phyloP scores from a whole-genome alignment of 495 filamentous ascomycete species.

The Margaritispora aquatica region DNA sequence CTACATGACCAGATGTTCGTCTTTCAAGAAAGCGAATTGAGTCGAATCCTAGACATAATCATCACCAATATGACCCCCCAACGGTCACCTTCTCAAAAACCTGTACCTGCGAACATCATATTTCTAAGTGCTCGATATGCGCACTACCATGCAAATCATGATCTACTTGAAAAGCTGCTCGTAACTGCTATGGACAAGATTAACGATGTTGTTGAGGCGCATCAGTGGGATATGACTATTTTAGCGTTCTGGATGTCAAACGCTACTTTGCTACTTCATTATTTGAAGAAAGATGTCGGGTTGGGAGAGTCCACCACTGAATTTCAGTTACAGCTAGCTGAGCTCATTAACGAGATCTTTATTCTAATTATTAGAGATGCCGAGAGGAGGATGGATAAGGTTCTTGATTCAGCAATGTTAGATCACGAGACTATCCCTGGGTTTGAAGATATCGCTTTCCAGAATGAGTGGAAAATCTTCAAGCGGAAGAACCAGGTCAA shows the following conservation, averaged over 20 bases:
- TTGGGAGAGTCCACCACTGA: slow-evolving; percentile 75
- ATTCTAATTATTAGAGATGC: slow-evolving; percentile 97
- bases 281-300: slow-evolving; percentile 89
- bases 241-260: slow-evolving; percentile 99
- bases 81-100: slow-evolving; percentile 91
- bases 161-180: slow-evolving; percentile 74
- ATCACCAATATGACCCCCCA: slow-evolving; percentile 99
- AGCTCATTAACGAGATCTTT: slow-evolving; percentile 97
- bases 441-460: slow-evolving; percentile 92
- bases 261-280: slow-evolving; percentile 88
- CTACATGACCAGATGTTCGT: slow-evolving; percentile 99
- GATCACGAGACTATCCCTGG: slow-evolving; percentile 98
- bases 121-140: slow-evolving; percentile 95
- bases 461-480: slow-evolving; percentile 97
- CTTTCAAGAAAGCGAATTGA: slow-evolving; percentile 90
- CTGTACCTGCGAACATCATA: slow-evolving; percentile 93
- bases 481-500: slow-evolving; percentile 83
- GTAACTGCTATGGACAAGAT: slow-evolving; percentile 91
- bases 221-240: slow-evolving; percentile 99
- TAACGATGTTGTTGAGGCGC: slow-evolving; percentile 84
- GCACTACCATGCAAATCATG: slow-evolving; percentile 87
- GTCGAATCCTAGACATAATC: slow-evolving; percentile 85
- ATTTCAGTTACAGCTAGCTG: slow-evolving; percentile 88
- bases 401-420: slow-evolving; percentile 85
- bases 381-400: slow-evolving; percentile 95